These are phyloP conservation scores for Fusarium pseudocircinatum DNA, from an alignment of 2,329 filamentous ascomycete species.

Conservation along the genomic window DNA sequence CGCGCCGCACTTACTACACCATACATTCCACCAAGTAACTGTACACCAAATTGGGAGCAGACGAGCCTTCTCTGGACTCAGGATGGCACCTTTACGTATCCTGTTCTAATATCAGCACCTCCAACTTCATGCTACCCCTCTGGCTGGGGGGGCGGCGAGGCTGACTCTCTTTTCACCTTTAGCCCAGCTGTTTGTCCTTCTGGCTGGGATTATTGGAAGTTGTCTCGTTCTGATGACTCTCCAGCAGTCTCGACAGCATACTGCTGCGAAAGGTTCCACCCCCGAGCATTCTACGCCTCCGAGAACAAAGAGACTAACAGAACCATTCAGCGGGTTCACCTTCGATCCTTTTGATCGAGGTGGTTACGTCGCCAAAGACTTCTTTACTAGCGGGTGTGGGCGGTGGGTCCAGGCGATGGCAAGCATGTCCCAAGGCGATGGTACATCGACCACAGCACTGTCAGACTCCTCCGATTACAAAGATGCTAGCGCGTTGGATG, in stretches of 20 bases:
- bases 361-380: neutral
- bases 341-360: neutral
- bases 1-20: neutral
- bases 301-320: neutral
- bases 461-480: neutral
- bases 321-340: neutral
- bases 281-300: neutral
- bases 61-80: neutral
- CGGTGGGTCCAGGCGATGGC: neutral
- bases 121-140: neutral
- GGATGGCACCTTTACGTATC: neutral
- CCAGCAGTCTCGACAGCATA: neutral
- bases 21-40: neutral
- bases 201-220: neutral
- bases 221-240: neutral
- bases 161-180: neutral
- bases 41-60: rapidly evolving
- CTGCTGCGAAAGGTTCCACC: neutral
- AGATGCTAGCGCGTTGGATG: neutral
- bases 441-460: neutral
- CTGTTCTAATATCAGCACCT: neutral
- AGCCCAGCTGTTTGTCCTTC: neutral
- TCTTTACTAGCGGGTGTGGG: neutral
- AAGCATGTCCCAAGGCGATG: neutral
- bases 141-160: neutral